Evolutionary conservation across 2,329 filamentous ascomycete species (phyloP).

Genomic region (Talaromyces verruculosus): DNA sequence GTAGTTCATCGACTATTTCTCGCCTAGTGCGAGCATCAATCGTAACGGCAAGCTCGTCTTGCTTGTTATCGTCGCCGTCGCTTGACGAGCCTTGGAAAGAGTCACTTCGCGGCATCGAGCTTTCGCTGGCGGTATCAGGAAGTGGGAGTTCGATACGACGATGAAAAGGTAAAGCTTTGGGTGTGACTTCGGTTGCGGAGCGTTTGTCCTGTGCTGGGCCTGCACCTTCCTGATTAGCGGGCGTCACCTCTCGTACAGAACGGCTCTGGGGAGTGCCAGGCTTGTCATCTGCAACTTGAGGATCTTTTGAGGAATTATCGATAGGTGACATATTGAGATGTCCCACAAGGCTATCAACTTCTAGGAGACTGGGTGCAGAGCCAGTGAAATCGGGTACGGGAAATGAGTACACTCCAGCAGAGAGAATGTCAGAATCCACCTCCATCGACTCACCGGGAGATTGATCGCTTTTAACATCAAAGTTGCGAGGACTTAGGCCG

Average conservation of each 20-base stretch:
- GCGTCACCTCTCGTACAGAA: constrained; percentile 28
- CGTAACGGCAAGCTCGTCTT: constrained; percentile 41
- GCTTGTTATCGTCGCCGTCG: background rate
- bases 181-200: constrained; percentile 31
- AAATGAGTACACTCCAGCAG: constrained; percentile 41
- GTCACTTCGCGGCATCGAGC: constrained; percentile 29
- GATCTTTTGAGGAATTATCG: constrained; percentile 33
- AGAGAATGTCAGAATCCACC: constrained; percentile 33
- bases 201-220: constrained; percentile 22
- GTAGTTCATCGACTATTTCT: constrained; percentile 30
- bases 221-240: constrained; percentile 25
- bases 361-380: constrained; percentile 49
- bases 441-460: constrained; percentile 45
- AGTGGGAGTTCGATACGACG: constrained; percentile 42
- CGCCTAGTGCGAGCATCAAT: constrained; percentile 46
- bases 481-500: constrained; percentile 29
- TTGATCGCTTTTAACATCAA: constrained; percentile 41
- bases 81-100: constrained; percentile 15
- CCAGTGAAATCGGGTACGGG: constrained; percentile 36
- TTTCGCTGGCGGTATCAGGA: constrained; percentile 41
- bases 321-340: constrained; percentile 50
- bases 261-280: constrained; percentile 37
- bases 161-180: constrained; percentile 35
- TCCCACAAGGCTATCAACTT: constrained; percentile 49
- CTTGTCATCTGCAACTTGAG: constrained; percentile 33